Evolutionary conservation across 306 rosid genomes (phyloP).

Genomic region (Medicago ruthenica): DNA sequence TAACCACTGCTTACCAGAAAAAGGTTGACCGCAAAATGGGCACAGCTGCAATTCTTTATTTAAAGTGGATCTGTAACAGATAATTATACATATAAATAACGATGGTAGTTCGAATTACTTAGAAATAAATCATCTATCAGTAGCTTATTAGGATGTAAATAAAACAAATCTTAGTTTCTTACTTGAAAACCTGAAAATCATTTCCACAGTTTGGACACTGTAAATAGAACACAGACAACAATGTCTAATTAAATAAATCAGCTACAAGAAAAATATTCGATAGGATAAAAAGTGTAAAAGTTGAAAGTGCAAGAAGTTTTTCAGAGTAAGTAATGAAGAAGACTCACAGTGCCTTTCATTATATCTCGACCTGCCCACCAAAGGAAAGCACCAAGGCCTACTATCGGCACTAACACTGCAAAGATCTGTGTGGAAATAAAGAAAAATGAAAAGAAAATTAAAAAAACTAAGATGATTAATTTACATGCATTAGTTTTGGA

Average conservation of each 20-base stretch:
- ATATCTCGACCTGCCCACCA: conserved; percentile 99
- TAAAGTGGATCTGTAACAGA: conserved; percentile 73
- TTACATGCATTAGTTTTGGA: conserved; percentile 22
- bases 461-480: conserved; percentile 38
- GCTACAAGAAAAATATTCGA: conserved; percentile 9
- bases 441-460: conserved; percentile 22
- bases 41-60: conserved; percentile 83
- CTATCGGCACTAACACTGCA: conserved; percentile 81
- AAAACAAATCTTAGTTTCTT: conserved; percentile 79
- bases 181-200: conserved; percentile 94
- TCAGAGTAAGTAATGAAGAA: conserved; percentile 36
- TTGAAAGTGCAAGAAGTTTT: conserved; percentile 34
- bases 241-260: conserved; percentile 18
- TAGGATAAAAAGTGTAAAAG: neutral
- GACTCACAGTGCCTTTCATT: conserved; percentile 84
- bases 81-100: conserved; percentile 7
- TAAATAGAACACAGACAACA: conserved; percentile 41
- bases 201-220: conserved; percentile 99
- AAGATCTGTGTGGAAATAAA: conserved; percentile 62
- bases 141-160: conserved; percentile 12
- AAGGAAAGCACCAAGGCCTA: conserved; percentile 87
- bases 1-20: conserved; percentile 64
- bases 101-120: conserved; percentile 7
- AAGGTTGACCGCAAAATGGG: conserved; percentile 93
- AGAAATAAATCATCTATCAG: conserved; percentile 29